Evolutionary conservation across 345 rosid genomes (phyloP), one percentile per base, ranked within the genome.

Genomic region (Nephelium lappaceum): DNA sequence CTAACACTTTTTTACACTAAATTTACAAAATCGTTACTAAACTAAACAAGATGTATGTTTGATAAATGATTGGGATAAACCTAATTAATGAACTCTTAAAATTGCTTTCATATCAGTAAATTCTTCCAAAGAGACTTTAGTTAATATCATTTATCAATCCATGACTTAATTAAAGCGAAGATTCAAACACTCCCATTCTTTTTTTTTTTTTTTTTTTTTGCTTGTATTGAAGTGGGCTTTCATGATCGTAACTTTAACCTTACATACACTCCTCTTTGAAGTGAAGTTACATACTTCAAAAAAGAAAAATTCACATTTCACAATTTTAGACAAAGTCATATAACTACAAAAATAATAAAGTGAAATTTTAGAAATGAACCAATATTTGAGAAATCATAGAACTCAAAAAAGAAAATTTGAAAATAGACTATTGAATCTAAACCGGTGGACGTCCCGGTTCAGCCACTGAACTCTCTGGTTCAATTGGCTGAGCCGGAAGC

Each of bases 401-500:
- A 8, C 5, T 51, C 18, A 42, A 62, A 10, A 58, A 49, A 11
- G 4, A 45, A 43, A 45, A 65, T 27, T 21, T 11, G 11, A 18
- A 11, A 61, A 76, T 51, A 39, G 45, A 45, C 62, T 69, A 77
- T 72, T 21, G 4, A 60, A 58, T n/a, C 27, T 85, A 93, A 55
- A 90, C 94, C 80, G 93, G 97, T 0, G 85, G 87, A 11, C 88
- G 84, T 72, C 69, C 23, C n/a, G 88, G 76, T 55, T 82, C 87
- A 23, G 41, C 75, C 25, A 65, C 57, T 14, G 80, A 67, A 2
- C 16, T 67, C 57, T 76, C 74, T 18, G 77, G 70, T 82, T 85
- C 84, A 31, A 19, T 61, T 21, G 72, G 62, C 63, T 78, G 80
- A 65, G 62, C 76, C 15, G 92, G 83, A 62, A 61, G 42, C 25